Evolutionary conservation across 1,139 yeast genomes (phyloP).

Genomic region (Zygoascus hellenicus): DNA sequence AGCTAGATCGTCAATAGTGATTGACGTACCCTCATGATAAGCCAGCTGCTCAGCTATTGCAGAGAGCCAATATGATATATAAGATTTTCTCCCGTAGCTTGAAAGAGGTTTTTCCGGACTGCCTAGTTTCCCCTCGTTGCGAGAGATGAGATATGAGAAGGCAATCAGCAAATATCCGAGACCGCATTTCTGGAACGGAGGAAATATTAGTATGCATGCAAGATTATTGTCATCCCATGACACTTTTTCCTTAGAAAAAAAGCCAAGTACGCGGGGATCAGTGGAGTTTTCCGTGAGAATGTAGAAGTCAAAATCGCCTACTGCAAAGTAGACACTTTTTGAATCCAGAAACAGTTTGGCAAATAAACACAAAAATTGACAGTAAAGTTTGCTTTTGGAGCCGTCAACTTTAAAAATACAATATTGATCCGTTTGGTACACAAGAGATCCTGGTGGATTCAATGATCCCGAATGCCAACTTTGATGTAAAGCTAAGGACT

Average conservation of each 20-base stretch:
- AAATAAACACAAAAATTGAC: constrained; percentile 78
- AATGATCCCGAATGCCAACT: constrained; percentile 42
- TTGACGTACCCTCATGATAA: constrained; percentile 18
- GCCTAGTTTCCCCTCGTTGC: constrained; percentile 4
- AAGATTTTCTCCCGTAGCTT: constrained; percentile 69
- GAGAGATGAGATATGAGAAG: constrained; percentile 68
- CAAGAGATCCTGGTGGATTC: constrained; percentile 57
- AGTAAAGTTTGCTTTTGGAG: constrained; percentile 42
- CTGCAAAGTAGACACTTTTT: constrained; percentile 77
- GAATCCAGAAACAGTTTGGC: constrained; percentile 88
- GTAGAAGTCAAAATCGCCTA: constrained; percentile 76
- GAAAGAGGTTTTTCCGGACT: constrained; percentile 94
- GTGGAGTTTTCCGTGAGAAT: constrained; percentile 37
- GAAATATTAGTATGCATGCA: constrained; percentile 86
- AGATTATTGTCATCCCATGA: constrained; percentile 83
- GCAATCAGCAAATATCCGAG: constrained; percentile 77
- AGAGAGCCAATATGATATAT: constrained; percentile 72
- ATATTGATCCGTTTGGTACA: constrained; percentile 55
- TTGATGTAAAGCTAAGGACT: constrained; percentile 29
- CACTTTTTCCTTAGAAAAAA: constrained; percentile 79
- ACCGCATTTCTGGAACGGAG: constrained; percentile 79
- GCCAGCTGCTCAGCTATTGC: constrained; percentile 40
- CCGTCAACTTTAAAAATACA: constrained; percentile 67
- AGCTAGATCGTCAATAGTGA: constrained; percentile 52
- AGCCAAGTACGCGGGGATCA: constrained; percentile 52